Evolutionary conservation across 2,329 filamentous ascomycete genomes (phyloP).

Genomic region (Colletotrichum acutatum): DNA sequence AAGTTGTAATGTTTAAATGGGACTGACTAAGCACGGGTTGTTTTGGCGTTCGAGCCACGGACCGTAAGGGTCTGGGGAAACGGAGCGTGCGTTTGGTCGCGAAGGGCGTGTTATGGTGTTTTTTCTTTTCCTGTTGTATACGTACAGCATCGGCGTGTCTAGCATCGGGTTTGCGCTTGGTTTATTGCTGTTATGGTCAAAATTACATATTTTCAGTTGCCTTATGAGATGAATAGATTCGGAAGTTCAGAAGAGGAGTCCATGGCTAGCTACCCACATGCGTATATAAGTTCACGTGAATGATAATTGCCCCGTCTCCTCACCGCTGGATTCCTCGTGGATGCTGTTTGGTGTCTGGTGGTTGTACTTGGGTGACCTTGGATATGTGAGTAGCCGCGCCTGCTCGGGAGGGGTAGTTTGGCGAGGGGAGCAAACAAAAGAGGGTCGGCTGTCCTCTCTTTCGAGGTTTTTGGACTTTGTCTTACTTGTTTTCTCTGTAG

Average conservation of each 20-base stretch:
- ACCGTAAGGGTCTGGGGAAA: neutral
- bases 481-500: neutral
- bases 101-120: slow-evolving; percentile 24
- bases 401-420: neutral
- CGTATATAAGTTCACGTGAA: too few relatives aligned
- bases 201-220: slow-evolving; percentile 16
- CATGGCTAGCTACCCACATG: too few relatives aligned
- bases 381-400: slow-evolving; percentile 9
- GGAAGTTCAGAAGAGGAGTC: neutral
- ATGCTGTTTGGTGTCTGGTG: neutral
- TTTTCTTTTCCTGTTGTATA: slow-evolving; percentile 17
- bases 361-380: slow-evolving; percentile 11
- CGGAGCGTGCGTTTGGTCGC: neutral
- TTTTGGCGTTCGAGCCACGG: slow-evolving; percentile 20
- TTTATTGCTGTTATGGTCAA: neutral
- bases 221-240: neutral
- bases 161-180: slow-evolving; percentile 19
- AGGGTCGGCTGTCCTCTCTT: too few relatives aligned
- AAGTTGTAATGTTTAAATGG: slow-evolving; percentile 32
- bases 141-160: slow-evolving; percentile 5
- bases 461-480: neutral
- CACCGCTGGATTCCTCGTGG: neutral
- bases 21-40: neutral
- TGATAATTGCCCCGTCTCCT: too few relatives aligned
- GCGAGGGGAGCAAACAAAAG: neutral